Evolutionary conservation across 768 basidiomycete genomes (phyloP).

Genomic region (Epithele typhae): DNA sequence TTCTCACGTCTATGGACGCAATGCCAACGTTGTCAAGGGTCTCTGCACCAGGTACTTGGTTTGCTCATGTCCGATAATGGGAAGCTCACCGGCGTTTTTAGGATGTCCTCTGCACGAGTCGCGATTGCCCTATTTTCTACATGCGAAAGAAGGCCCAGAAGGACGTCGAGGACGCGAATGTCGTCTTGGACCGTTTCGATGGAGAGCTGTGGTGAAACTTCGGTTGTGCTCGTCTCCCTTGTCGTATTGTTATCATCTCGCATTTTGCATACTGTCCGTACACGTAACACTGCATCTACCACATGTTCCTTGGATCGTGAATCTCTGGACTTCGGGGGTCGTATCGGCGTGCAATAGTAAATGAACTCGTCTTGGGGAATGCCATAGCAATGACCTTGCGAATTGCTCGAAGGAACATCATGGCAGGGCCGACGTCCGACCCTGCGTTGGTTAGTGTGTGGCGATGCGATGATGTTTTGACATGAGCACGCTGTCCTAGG

Average conservation of each 20-base stretch:
- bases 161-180: constrained; percentile 85
- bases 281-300: not conserved
- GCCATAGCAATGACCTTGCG: no score
- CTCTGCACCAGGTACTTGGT: constrained; percentile 71
- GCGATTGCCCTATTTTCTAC: constrained; percentile 98
- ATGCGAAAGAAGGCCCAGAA: constrained; percentile 98
- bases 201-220: constrained; percentile 62
- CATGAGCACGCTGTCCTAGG: no score
- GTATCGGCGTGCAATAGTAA: no score
- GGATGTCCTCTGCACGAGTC: constrained; percentile 96
- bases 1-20: constrained; percentile 98
- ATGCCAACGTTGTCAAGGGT: constrained; percentile 98
- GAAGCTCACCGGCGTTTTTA: constrained; percentile 24
- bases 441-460: no score
- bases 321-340: no score
- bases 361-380: no score
- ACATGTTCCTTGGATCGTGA: no score
- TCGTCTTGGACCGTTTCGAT: constrained; percentile 82
- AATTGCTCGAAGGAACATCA: no score
- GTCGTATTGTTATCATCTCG: not conserved
- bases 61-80: no score
- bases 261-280: not conserved
- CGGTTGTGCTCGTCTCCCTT: no score
- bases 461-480: no score
- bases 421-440: no score